These are phyloP conservation scores for Aspergillus ellipticus DNA, from an alignment of 495 filamentous ascomycete species.

Conservation along the genomic window DNA sequence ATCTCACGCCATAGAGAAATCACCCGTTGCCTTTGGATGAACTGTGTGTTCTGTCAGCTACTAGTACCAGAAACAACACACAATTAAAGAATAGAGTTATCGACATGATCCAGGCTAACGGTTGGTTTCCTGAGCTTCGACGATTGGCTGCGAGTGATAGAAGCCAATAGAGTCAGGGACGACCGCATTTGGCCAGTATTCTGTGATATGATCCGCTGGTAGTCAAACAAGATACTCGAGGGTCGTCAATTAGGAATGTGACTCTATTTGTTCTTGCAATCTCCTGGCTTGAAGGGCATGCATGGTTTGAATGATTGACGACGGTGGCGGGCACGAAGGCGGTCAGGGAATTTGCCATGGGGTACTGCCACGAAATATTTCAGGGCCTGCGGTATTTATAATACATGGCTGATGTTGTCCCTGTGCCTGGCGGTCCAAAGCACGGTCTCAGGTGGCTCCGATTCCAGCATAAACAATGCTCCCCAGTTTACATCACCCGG, in stretches of 20 bases:
- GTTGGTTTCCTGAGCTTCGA: conserved; percentile 39
- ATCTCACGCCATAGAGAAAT: conserved; percentile 40
- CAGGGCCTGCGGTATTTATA: neutral
- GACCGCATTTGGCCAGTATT: conserved; percentile 23
- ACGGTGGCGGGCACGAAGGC: conserved; percentile 14
- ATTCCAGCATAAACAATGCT: neutral
- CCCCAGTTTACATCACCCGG: neutral
- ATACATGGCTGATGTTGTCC: neutral
- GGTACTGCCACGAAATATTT: conserved; percentile 8
- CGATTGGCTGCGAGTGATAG: conserved; percentile 25
- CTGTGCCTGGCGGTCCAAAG: neutral
- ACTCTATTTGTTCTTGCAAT: neutral
- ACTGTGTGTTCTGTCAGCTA: conserved; percentile 25
- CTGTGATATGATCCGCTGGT: conserved; percentile 10
- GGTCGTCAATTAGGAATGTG: neutral
- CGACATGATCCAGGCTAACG: conserved; percentile 41
- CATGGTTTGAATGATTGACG: neutral
- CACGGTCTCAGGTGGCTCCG: neutral
- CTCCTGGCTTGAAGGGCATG: neutral
- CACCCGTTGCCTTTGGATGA: conserved; percentile 41
- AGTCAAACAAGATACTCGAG: neutral
- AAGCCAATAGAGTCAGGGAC: conserved; percentile 27
- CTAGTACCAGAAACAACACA: neutral
- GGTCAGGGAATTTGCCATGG: conserved; percentile 1
- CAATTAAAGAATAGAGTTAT: conserved; percentile 8